phyloP scores from a whole-genome alignment of 306 rosid species.

The Pterocarpus macrocarpus region DNA sequence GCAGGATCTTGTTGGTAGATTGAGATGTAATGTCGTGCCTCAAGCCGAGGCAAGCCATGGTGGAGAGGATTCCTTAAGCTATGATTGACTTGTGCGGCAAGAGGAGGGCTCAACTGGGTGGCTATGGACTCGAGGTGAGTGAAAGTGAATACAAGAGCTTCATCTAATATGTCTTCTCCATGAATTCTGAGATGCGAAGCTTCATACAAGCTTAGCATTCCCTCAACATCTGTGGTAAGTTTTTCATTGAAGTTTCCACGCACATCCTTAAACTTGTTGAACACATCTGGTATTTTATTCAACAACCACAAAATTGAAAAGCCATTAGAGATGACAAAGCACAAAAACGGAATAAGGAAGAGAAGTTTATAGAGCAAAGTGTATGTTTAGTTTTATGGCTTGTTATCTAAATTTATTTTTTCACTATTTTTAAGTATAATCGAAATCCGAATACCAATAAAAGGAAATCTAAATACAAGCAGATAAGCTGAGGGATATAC shows the following conservation, averaged over 20 bases:
- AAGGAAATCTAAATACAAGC: too few relatives aligned
- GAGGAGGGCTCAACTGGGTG: neutral
- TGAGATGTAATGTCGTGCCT: conserved; percentile 33
- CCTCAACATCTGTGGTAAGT: conserved; percentile 27
- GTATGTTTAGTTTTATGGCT: too few relatives aligned
- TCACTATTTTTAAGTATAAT: too few relatives aligned
- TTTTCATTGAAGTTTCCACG: conserved; percentile 30
- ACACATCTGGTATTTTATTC: conserved; percentile 38
- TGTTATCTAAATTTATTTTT: too few relatives aligned
- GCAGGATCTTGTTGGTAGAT: conserved; percentile 38
- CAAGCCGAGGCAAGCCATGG: conserved; percentile 42
- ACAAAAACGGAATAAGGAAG: too few relatives aligned
- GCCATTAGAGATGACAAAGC: neutral
- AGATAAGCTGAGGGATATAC: neutral
- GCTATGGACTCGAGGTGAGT: conserved; percentile 38
- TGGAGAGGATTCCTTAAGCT: conserved; percentile 39
- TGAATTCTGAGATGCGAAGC: conserved; percentile 52
- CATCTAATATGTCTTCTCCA: conserved; percentile 61
- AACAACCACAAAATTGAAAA: too few relatives aligned
- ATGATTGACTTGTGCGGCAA: conserved; percentile 33
- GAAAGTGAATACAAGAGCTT: conserved; percentile 57
- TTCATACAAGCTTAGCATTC: conserved; percentile 63
- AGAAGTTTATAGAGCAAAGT: too few relatives aligned
- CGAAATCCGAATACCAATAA: too few relatives aligned
- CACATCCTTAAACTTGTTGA: conserved; percentile 51